Evolutionary conservation across 148 eudicot species (phyloP).

Genomic region (Diospyros kaki): DNA sequence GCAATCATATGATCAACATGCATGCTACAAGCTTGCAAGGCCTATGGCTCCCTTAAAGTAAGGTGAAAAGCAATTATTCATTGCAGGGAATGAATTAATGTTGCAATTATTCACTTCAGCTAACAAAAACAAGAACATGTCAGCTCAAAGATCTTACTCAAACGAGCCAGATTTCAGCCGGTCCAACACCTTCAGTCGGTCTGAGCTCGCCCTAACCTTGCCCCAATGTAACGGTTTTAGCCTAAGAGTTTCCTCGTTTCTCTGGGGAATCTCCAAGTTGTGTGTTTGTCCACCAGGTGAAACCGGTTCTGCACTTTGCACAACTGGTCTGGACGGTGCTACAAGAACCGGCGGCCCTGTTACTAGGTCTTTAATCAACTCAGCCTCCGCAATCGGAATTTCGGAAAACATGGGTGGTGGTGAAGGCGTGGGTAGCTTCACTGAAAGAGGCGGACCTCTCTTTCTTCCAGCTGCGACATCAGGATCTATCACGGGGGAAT

Average conservation of each 20-base stretch:
- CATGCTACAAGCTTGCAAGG: conserved; percentile 1
- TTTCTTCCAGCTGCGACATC: conserved; percentile 3
- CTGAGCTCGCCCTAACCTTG: conserved; percentile 75
- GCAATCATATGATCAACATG: conserved; percentile 15
- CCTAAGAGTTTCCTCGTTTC: conserved; percentile 38
- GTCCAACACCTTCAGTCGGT: conserved; percentile 86
- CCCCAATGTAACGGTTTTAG: conserved; percentile 93
- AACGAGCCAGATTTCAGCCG: conserved; percentile 77
- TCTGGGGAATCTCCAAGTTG: conserved; percentile 27
- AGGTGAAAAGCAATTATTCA: background rate
- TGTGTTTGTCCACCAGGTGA: conserved; percentile 10
- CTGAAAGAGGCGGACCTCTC: background rate
- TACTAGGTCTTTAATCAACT: background rate
- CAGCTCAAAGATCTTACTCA: conserved; percentile 43
- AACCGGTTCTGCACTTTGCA: conserved; percentile 9
- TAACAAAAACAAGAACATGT: background rate
- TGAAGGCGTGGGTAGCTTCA: conserved; percentile 35
- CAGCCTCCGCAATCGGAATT: background rate
- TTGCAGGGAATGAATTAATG: no score
- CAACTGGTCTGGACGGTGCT: conserved; percentile 45
- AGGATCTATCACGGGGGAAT: conserved; percentile 24
- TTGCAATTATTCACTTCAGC: no score
- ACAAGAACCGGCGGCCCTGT: conserved; percentile 45
- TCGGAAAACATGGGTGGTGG: conserved; percentile 33
- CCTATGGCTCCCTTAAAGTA: background rate